Evolutionary conservation across 2,329 filamentous ascomycete species (phyloP).

Genomic region (Fusarium sp.): DNA sequence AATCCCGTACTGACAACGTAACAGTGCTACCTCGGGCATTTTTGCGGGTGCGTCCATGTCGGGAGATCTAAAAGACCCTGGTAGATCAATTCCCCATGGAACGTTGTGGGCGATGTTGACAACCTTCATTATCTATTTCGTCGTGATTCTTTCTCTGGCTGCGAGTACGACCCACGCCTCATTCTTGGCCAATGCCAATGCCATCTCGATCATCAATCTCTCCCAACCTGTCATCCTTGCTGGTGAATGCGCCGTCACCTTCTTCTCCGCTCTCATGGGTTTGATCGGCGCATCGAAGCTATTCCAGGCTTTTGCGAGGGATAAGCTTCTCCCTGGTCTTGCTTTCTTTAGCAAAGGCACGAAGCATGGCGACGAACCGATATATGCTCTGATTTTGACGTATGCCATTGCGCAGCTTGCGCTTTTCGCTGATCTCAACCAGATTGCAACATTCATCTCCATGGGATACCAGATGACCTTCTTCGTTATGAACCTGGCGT

Average conservation of each 20-base stretch:
- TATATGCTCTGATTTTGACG: slow-evolving; percentile 81
- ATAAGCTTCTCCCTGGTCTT: slow-evolving; percentile 82
- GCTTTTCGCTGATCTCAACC: slow-evolving; percentile 86
- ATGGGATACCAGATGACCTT: slow-evolving; percentile 97
- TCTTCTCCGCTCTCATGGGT: slow-evolving; percentile 90
- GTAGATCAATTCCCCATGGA: slow-evolving; percentile 86
- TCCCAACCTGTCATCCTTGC: slow-evolving; percentile 80
- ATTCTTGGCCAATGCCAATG: slow-evolving; percentile 80
- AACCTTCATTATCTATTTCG: slow-evolving; percentile 80
- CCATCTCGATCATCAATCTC: slow-evolving; percentile 85
- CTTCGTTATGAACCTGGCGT: slow-evolving; percentile 87
- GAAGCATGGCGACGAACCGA: slow-evolving; percentile 78
- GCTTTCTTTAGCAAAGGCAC: slow-evolving; percentile 81
- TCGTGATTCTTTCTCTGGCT: slow-evolving; percentile 84
- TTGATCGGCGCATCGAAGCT: slow-evolving; percentile 88
- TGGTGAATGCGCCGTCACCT: slow-evolving; percentile 84
- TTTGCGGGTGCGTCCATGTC: slow-evolving; percentile 89
- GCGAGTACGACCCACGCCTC: slow-evolving; percentile 80
- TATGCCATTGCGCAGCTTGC: slow-evolving; percentile 82
- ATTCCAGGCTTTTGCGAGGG: slow-evolving; percentile 84
- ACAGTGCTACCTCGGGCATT: slow-evolving; percentile 66
- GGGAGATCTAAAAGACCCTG: slow-evolving; percentile 84
- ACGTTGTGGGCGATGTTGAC: slow-evolving; percentile 82
- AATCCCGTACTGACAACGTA: slow-evolving; percentile 4
- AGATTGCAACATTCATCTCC: slow-evolving; percentile 89